Conservation (phyloP, 2,329 filamentous ascomycete genomes). For the Cytospora piceae region DNA sequence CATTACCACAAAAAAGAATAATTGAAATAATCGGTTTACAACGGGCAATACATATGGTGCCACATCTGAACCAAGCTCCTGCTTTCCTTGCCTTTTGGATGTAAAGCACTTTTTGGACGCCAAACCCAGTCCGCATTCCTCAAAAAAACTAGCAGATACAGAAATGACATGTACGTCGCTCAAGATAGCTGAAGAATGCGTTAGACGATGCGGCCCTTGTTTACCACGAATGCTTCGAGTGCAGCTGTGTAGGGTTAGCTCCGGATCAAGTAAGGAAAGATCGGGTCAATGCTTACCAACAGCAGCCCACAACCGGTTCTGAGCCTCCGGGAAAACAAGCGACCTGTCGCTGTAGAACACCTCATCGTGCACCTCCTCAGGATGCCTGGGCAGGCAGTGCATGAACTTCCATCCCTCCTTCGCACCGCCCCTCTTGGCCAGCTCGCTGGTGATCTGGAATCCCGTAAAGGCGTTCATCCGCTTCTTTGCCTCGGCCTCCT, state of each 20-base stretch:
- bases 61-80: conserved; percentile 12
- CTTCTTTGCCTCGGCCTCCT: conserved; percentile 82
- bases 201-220: conserved; percentile 75
- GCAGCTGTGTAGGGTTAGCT: conserved; percentile 54
- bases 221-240: conserved; percentile 89
- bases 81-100: neutral
- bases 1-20: conserved; percentile 9
- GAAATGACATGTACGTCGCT: neutral
- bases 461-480: conserved; percentile 81
- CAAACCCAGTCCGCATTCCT: neutral
- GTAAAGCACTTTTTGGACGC: conserved; percentile 19
- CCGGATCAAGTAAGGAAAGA: neutral
- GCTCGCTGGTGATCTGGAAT: conserved; percentile 87
- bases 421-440: conserved; percentile 83
- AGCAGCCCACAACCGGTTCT: conserved; percentile 92
- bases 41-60: conserved; percentile 4
- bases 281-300: conserved; percentile 59
- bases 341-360: conserved; percentile 89
- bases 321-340: conserved; percentile 89
- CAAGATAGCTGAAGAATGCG: neutral
- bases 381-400: conserved; percentile 93
- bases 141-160: neutral
- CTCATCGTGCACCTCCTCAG: conserved; percentile 90
- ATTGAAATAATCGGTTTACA: conserved; percentile 14
- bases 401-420: conserved; percentile 95